A percentile compares a stretch with the other conserved stretches of the same genome.
These are phyloP conservation scores for Ambrosia hybrid DNA, from an alignment of 140 eudicot species.

Conservation along the genomic window DNA sequence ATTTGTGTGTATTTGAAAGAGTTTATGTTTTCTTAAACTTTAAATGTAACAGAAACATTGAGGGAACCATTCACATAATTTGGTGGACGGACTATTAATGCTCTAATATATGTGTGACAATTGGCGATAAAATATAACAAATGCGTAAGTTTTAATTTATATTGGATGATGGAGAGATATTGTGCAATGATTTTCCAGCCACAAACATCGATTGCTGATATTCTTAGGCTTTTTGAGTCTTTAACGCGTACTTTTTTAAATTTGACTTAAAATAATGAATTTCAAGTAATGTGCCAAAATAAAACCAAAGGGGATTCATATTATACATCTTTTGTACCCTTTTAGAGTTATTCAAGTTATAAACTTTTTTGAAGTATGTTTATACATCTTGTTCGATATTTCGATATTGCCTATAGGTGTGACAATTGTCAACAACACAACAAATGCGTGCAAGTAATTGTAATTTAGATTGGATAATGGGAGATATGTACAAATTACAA, in stretches of 20 bases:
- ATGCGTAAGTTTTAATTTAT: slow-evolving; percentile 12
- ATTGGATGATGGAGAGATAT: background rate
- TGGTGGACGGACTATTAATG: no score
- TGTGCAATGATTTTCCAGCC: slow-evolving; percentile 1
- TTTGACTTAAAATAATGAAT: no score
- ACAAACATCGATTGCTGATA: background rate
- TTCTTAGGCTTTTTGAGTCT: no score
- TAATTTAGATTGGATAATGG: no score
- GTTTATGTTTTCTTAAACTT: background rate
- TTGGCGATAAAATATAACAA: background rate
- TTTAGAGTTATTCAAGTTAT: background rate
- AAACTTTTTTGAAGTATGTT: background rate
- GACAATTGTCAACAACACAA: no score
- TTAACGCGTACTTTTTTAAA: no score
- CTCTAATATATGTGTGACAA: background rate
- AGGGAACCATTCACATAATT: no score
- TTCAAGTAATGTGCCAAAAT: no score
- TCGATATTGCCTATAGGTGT: background rate
- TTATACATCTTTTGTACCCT: no score
- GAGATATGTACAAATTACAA: no score
- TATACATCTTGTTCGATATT: background rate
- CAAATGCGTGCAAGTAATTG: no score
- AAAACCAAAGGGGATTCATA: no score
- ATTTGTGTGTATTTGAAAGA: background rate
- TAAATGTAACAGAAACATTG: background rate